A percentile compares a stretch with the other conserved stretches of the same genome.
These are phyloP conservation scores for Saccharomycopsis malanga DNA, from an alignment of 805 yeast genomes.

Conservation along the genomic window DNA sequence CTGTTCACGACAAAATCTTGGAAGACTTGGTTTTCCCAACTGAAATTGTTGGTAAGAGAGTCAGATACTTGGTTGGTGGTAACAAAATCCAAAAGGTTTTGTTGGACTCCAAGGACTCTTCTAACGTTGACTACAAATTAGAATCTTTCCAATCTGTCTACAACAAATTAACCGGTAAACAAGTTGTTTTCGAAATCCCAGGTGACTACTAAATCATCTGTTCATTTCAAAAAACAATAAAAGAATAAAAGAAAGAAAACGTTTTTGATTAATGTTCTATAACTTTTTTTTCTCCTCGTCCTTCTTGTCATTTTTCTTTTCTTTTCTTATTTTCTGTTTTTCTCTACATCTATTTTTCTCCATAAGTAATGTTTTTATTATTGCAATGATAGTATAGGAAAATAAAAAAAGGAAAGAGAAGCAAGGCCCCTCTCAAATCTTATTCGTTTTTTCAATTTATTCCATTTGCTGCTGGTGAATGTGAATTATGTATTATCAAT, in stretches of 20 bases:
- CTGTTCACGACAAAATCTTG: constrained; percentile 97
- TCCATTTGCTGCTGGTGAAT: too few relatives aligned
- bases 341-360: too few relatives aligned
- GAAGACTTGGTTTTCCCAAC: constrained; percentile 99
- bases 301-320: background rate
- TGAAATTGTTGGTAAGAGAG: constrained; percentile 98
- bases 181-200: constrained; percentile 96
- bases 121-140: constrained; percentile 95
- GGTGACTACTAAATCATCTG: constrained; percentile 35
- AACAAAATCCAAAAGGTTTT: constrained; percentile 95
- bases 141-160: constrained; percentile 99
- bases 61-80: constrained; percentile 98
- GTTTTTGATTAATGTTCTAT: too few relatives aligned
- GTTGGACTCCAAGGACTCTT: constrained; percentile 96
- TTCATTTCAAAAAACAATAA: background rate
- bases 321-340: too few relatives aligned
- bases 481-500: too few relatives aligned
- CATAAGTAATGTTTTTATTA: too few relatives aligned
- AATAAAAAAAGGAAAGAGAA: too few relatives aligned
- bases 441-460: too few relatives aligned
- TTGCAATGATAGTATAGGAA: too few relatives aligned
- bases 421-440: too few relatives aligned
- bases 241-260: too few relatives aligned
- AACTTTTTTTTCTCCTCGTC: background rate
- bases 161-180: constrained; percentile 98